phyloP scores from a whole-genome alignment of 495 filamentous ascomycete genomes.

The Lophium mytilinum region DNA sequence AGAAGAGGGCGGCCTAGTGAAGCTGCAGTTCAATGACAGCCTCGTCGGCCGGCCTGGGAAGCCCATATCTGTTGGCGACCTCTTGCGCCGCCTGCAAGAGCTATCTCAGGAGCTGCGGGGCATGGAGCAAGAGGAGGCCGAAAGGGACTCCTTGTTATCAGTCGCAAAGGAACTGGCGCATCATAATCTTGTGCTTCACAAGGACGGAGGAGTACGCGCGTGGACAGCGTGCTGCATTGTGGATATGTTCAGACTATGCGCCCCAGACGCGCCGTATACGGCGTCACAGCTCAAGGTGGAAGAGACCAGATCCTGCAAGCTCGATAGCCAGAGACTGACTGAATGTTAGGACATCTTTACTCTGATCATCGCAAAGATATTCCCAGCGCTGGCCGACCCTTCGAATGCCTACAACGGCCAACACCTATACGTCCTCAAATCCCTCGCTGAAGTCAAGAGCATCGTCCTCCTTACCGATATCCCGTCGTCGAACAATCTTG shows the following conservation, averaged over 20 bases:
- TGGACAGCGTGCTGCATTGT: constrained; percentile 84
- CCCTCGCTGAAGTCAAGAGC: constrained; percentile 87
- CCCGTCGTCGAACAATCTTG: constrained; percentile 64
- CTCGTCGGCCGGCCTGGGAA: constrained; percentile 90
- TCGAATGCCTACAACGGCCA: constrained; percentile 87
- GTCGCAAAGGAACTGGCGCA: constrained; percentile 85
- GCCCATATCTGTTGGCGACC: constrained; percentile 71
- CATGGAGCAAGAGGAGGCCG: constrained; percentile 79
- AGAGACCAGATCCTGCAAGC: neutral
- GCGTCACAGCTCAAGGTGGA: constrained; percentile 80
- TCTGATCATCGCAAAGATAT: constrained; percentile 70
- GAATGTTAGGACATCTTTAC: constrained; percentile 76
- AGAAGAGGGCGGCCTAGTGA: constrained; percentile 10
- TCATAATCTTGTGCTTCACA: constrained; percentile 75
- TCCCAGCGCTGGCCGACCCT: constrained; percentile 80
- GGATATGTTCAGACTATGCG: constrained; percentile 88
- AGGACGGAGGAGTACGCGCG: constrained; percentile 86
- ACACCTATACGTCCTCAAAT: constrained; percentile 81
- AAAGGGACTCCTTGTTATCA: constrained; percentile 67
- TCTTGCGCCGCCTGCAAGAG: constrained; percentile 69
- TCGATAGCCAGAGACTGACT: constrained; percentile 1
- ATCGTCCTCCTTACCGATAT: constrained; percentile 90
- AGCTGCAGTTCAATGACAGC: constrained; percentile 71
- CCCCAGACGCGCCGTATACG: constrained; percentile 92
- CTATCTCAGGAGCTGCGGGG: constrained; percentile 77